Conservation (phyloP, 1,284 basidiomycete species). For the Pascua sp. region DNA sequence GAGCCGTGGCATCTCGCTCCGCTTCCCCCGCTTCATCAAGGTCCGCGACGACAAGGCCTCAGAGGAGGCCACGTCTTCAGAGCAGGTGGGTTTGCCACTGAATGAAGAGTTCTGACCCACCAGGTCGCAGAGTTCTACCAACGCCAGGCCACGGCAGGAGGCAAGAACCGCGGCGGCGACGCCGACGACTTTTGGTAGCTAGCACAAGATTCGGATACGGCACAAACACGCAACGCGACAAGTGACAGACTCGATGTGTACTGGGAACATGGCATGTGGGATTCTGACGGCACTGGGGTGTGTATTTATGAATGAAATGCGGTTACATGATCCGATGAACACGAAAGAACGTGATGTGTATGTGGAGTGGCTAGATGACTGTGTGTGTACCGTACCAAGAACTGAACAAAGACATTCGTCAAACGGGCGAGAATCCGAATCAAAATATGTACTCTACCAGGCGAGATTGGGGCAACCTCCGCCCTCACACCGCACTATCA, state of each 20-base stretch:
- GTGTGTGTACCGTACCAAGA: too few species aligned
- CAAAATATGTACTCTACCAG: not conserved
- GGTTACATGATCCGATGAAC: too few species aligned
- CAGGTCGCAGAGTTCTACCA: conserved; percentile 96
- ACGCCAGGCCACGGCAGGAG: conserved; percentile 71
- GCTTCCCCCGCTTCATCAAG: conserved; percentile 91
- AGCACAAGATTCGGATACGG: not conserved
- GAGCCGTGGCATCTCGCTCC: conserved; percentile 83
- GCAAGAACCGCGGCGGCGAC: conserved; percentile 60
- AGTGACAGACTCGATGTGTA: too few species aligned
- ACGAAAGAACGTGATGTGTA: too few species aligned
- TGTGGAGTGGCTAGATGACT: too few species aligned
- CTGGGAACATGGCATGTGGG: too few species aligned
- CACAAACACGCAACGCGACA: too few species aligned
- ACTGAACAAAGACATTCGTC: too few species aligned
- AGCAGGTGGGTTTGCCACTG: conserved; percentile 57
- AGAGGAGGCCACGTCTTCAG: conserved; percentile 86
- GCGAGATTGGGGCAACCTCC: too few species aligned
- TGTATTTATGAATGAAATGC: too few species aligned
- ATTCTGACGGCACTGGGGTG: too few species aligned
- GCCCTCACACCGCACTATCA: not conserved
- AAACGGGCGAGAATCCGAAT: not conserved
- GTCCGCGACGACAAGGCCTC: conserved; percentile 88
- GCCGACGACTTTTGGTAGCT: conserved; percentile 72
- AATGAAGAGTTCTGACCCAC: not conserved